Evolutionary conservation across 192 early-diverging fungal species (phyloP), one percentile per base, ranked within the genome.

Genomic region (Nowakowskiella sp.): DNA sequence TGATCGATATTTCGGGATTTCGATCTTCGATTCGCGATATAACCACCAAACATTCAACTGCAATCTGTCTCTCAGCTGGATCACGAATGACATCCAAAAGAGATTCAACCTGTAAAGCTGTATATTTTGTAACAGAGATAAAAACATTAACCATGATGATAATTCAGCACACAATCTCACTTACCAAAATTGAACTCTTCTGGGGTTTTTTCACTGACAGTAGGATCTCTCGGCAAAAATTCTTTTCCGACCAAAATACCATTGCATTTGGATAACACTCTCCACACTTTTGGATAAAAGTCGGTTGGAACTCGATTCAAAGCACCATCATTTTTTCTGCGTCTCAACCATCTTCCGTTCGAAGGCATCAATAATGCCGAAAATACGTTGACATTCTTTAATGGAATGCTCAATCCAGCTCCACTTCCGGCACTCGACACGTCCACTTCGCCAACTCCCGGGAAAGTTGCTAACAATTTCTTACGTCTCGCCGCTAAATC

Each of bases 111-210:
- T 78, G 78, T 22, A 88, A 55, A 0, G 83, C 74, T 75, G 47
- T 2, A 21, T n/a, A 29, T 43, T 28, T 43, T 42, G 7, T 49
- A 8, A n/a, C 23, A 5, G 13, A 23, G 22, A 9, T 13, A 28
- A 33, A 36, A 7, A 31, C 6, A 7, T 10, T n/a, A 6, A 24
- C 21, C 28, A 42, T 5, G 19, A 28, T 29, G 6, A 62, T 6
- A 66, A 10, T 56, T 16, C 10, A 19, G 42, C 23, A 21, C 0
- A 10, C 13, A n/a, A 60, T 59, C 4, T 30, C 2, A 31, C 59
- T 46, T 31, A 75, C 71, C 89, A 74, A 92, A 92, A 62, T 87
- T 92, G 62, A 86, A 78, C 68, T 92, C 86, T 31, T 89, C 84
- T 0, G 89, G 67, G 0, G 89, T 92, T 62, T 85, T 85, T 47